Evolutionary conservation across 768 basidiomycete genomes (phyloP).

Genomic region (Amanita jacksonii): DNA sequence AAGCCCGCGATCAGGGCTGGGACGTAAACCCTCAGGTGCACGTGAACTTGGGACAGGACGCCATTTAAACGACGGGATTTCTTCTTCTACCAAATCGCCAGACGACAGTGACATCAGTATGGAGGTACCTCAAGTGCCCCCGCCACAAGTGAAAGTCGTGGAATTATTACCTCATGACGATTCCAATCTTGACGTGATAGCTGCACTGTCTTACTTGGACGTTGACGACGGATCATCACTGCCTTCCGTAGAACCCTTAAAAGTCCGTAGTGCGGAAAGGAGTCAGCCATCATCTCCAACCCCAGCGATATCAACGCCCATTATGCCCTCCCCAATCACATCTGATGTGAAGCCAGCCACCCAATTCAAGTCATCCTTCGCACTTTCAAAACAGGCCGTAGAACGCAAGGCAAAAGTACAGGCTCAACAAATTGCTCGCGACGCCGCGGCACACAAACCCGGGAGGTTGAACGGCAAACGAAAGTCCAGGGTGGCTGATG

Average conservation of each 20-base stretch:
- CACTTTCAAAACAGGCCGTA: constrained; percentile 72
- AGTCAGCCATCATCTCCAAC: constrained; percentile 10
- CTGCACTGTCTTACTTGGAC: constrained; percentile 69
- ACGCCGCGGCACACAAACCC: constrained; percentile 68
- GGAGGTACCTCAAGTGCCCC: constrained; percentile 5
- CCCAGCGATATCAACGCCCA: background rate
- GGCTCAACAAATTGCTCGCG: constrained; percentile 73
- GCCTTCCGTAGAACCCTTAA: constrained; percentile 27
- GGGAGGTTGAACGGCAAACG: constrained; percentile 58
- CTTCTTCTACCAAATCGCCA: constrained; percentile 26
- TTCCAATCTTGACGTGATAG: constrained; percentile 60
- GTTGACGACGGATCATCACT: constrained; percentile 33
- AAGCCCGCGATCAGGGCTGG: constrained; percentile 32
- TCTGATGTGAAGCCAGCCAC: constrained; percentile 12
- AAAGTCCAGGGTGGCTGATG: constrained; percentile 50
- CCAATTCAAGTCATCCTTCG: constrained; percentile 79
- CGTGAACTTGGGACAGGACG: constrained; percentile 48
- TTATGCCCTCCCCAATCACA: constrained; percentile 14
- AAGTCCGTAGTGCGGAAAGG: constrained; percentile 22
- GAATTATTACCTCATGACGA: constrained; percentile 25
- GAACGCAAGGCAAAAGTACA: constrained; percentile 80
- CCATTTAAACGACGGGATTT: constrained; percentile 32
- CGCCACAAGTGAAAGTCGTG: background rate
- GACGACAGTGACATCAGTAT: constrained; percentile 18
- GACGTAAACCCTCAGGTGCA: constrained; percentile 78